Evolutionary conservation across 345 rosid genomes (phyloP), one percentile per base, ranked within the genome.

Genomic region (Isatis tinctoria): DNA sequence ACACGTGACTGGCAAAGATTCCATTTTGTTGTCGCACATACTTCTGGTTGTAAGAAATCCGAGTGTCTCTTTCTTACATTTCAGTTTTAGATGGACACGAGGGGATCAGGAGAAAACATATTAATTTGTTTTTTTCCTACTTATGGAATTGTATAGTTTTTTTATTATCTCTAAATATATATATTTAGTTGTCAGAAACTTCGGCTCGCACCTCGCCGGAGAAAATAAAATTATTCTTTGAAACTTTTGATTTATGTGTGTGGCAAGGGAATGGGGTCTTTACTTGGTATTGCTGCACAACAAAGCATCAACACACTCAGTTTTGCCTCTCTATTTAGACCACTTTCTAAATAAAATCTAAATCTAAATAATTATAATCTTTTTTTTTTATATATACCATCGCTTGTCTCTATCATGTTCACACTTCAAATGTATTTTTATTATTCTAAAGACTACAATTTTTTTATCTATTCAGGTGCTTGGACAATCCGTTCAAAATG

Each of bases 271-370:
- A 76, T 76, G 75, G 66, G 79, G 71, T 76, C 75, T 76, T 76
- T 62, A 63, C 79, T 65, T 69, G 67, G 66, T 64, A 70, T 76
- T 63, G 80, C 66, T 70, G 80, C 80, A 17, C 80, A 70, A 69
- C 70, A 63, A 76, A 76, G 79, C 75, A 69, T 76, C 37, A 3
- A 56, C 75, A 76, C 75, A 76, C 72, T 70, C 72, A 56, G 67
- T 64, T 70, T 62, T 10, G 52, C 65, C 22, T 69, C 70, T 45
- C 17, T 62, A 37, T 63, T 62, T 24, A 54, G 33, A 62, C 70
- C 51, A 62, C 70, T 69, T 68, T 75, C 57, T 39, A 12, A 11
- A 7, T 3, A 61, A 24, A 18, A 10, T 11, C 37, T 16, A 12
- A 70, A n/a, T 33, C 20, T 33, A 7, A 32, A 14, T 35, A 10